Evolutionary conservation across 2,329 filamentous ascomycete species (phyloP).

Genomic region (Talaromyces sp.): DNA sequence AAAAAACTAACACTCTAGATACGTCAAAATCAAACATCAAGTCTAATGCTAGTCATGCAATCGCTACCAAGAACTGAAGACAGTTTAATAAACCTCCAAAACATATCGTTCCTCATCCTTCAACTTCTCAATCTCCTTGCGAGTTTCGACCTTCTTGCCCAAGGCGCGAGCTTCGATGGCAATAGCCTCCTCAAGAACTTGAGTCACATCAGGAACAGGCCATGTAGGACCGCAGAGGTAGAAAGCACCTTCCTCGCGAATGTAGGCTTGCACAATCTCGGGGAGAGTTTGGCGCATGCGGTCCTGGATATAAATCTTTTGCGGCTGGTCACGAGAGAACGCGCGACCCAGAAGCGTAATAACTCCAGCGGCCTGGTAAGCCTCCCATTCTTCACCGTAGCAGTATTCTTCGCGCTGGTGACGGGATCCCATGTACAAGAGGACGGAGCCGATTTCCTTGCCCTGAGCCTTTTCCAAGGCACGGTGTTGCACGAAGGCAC

Average conservation of each 20-base stretch:
- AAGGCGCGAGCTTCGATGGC: conserved; percentile 66
- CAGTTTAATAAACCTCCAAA: conserved; percentile 82
- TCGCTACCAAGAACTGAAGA: neutral
- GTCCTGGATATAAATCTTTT: conserved; percentile 99
- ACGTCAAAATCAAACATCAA: neutral
- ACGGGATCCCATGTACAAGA: conserved; percentile 94
- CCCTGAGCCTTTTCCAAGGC: conserved; percentile 98
- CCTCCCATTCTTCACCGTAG: conserved; percentile 99
- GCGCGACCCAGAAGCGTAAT: conserved; percentile 91
- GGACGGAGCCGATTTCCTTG: conserved; percentile 87
- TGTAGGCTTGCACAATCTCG: conserved; percentile 82
- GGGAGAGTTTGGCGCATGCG: conserved; percentile 85
- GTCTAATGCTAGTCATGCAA: conserved; percentile 12
- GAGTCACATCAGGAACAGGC: conserved; percentile 96
- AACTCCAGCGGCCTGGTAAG: conserved; percentile 91
- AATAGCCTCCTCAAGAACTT: conserved; percentile 90
- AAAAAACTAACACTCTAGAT: neutral
- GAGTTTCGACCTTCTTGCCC: conserved; percentile 75
- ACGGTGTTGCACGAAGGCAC: conserved; percentile 96
- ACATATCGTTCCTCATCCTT: conserved; percentile 96
- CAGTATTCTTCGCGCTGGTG: conserved; percentile 98
- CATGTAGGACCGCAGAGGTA: conserved; percentile 98
- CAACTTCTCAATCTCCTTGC: conserved; percentile 91
- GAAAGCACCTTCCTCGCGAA: conserved; percentile 84
- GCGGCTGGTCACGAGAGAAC: conserved; percentile 92